A percentile compares a stretch with the other conserved stretches of the same genome.
Evolutionary conservation across 441 rosid genomes (phyloP).

Genomic region (Populus trichocarpa): DNA sequence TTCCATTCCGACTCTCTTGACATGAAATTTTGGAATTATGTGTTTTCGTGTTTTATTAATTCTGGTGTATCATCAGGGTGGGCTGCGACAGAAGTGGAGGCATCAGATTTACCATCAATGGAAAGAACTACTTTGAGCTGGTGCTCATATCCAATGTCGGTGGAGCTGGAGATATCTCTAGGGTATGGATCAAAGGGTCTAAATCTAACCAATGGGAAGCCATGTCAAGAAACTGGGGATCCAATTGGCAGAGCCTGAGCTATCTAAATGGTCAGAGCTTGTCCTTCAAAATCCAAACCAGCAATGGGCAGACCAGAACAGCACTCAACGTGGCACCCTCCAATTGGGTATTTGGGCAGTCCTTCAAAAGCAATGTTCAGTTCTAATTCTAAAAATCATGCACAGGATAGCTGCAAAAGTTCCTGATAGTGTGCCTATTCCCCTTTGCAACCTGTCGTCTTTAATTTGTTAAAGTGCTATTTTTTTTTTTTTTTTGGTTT

Average conservation of each 20-base stretch:
- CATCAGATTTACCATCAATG: conserved; percentile 55
- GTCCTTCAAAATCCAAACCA: conserved; percentile 53
- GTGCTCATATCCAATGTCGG: conserved; percentile 67
- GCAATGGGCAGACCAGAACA: conserved; percentile 38
- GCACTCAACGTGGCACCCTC: conserved; percentile 48
- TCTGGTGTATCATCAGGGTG: conserved; percentile 31
- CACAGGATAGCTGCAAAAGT: not conserved
- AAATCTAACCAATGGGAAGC: conserved; percentile 44
- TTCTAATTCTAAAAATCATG: conserved; percentile 21
- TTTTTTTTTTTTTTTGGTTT: too few species aligned
- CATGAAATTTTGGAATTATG: not conserved
- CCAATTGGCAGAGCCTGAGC: conserved; percentile 56
- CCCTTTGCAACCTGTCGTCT: not conserved
- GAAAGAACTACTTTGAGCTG: conserved; percentile 55
- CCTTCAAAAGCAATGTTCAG: conserved; percentile 52
- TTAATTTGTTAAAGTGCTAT: not conserved
- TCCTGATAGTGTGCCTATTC: not conserved
- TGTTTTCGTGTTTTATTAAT: not conserved
- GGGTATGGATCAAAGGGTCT: conserved; percentile 63
- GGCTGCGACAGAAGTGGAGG: conserved; percentile 55
- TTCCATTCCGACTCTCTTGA: not conserved
- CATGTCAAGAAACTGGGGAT: conserved; percentile 78
- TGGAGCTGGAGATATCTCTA: conserved; percentile 52
- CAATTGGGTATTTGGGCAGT: conserved; percentile 66
- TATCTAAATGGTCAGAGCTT: conserved; percentile 60